These are phyloP conservation scores for Elsinoe fawcettii DNA, from an alignment of 2,329 filamentous ascomycete genomes.

Conservation along the genomic window DNA sequence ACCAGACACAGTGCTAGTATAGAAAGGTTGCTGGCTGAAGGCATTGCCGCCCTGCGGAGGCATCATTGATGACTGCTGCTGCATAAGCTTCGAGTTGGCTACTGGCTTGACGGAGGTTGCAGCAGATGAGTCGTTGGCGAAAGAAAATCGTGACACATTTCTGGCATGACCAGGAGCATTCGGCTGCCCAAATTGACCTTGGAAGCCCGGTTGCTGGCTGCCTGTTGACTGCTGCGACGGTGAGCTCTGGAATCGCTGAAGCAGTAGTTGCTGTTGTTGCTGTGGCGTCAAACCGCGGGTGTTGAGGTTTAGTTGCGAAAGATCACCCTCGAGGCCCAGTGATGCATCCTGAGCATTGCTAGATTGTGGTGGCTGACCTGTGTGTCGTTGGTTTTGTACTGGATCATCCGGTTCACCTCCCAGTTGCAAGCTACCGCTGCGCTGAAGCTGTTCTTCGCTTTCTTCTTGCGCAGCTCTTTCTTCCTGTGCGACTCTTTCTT, in stretches of 20 bases:
- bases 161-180: conserved; percentile 57
- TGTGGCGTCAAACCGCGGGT: conserved; percentile 71
- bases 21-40: conserved; percentile 56
- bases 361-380: conserved; percentile 61
- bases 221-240: conserved; percentile 35
- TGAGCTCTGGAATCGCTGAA: conserved; percentile 49
- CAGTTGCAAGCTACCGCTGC: conserved; percentile 73
- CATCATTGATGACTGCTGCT: conserved; percentile 83
- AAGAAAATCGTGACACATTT: conserved; percentile 80
- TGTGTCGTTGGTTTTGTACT: conserved; percentile 54
- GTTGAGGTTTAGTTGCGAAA: conserved; percentile 41
- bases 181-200: conserved; percentile 19
- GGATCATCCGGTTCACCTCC: conserved; percentile 86
- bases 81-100: conserved; percentile 73
- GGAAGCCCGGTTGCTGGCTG: conserved; percentile 41
- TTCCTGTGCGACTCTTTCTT: conserved; percentile 44
- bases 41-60: conserved; percentile 40
- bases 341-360: conserved; percentile 30
- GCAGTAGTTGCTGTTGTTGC: conserved; percentile 60
- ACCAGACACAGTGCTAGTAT: conserved; percentile 76
- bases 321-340: conserved; percentile 31
- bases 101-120: conserved; percentile 62
- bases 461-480: conserved; percentile 43
- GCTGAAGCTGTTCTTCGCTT: conserved; percentile 66
- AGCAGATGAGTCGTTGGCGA: conserved; percentile 64